These are phyloP conservation scores for Drechmeria coniospora DNA, from an alignment of 2,329 filamentous ascomycete species.

Conservation along the genomic window DNA sequence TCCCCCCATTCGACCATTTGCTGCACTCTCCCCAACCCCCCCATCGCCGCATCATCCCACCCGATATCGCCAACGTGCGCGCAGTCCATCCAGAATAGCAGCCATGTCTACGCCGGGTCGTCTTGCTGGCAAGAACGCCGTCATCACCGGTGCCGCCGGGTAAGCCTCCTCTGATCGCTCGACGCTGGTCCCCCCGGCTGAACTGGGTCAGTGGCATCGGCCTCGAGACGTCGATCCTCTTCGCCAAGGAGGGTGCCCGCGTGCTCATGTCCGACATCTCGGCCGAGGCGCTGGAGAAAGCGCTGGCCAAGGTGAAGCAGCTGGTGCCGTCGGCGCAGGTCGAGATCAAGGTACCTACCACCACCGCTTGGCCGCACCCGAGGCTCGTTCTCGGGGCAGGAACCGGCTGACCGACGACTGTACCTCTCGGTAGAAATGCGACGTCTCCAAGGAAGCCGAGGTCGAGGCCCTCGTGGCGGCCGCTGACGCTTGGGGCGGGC, in stretches of 20 bases:
- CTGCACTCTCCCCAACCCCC: too few species aligned
- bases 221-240: constrained; percentile 80
- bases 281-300: constrained; percentile 59
- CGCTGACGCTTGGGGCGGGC: constrained; percentile 70
- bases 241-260: constrained; percentile 73
- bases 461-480: constrained; percentile 60
- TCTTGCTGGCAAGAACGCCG: constrained; percentile 43
- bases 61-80: not conserved
- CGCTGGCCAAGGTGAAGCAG: constrained; percentile 57
- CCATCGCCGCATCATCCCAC: too few species aligned
- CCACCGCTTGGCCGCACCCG: too few species aligned
- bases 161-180: constrained; percentile 29
- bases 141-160: constrained; percentile 79
- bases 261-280: constrained; percentile 81
- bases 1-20: too few species aligned
- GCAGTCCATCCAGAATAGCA: constrained; percentile 10
- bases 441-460: constrained; percentile 75
- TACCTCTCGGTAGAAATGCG: constrained; percentile 31
- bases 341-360: constrained; percentile 35
- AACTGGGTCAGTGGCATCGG: constrained; percentile 58
- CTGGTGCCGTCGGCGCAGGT: constrained; percentile 49
- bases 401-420: too few species aligned
- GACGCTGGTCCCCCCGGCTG: not conserved
- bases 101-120: constrained; percentile 25
- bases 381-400: too few species aligned